A percentile compares a stretch with the other conserved stretches of the same genome.
phyloP scores from a whole-genome alignment of 208 protist genomes.

The Leishmania major region DNA sequence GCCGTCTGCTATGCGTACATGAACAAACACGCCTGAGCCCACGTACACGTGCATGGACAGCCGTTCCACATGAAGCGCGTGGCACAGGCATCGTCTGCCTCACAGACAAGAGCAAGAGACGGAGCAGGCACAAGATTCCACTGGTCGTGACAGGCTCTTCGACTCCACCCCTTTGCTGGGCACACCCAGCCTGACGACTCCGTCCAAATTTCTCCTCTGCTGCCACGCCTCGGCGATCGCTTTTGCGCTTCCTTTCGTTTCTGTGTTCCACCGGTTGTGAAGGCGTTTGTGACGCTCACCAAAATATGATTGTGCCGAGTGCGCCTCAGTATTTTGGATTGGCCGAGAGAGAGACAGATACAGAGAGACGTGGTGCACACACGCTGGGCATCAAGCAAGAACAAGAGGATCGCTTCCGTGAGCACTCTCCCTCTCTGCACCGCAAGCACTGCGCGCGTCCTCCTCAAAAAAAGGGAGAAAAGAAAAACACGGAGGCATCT shows the following conservation, averaged over 20 bases:
- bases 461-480: not conserved
- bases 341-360: not conserved
- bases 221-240: not conserved
- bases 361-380: not conserved
- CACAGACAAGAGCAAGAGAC: not conserved
- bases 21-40: not conserved
- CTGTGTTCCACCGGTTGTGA: not conserved
- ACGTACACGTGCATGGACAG: not conserved
- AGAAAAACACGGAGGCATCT: not conserved
- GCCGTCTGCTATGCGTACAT: not conserved
- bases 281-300: not conserved
- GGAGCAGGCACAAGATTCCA: not conserved
- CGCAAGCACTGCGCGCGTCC: not conserved
- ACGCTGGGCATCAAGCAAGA: not conserved
- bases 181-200: not conserved
- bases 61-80: not conserved
- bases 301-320: not conserved
- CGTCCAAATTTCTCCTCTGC: not conserved
- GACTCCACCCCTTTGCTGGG: not conserved
- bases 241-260: not conserved
- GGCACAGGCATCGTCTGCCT: not conserved
- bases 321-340: not conserved
- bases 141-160: not conserved
- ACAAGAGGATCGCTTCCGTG: not conserved
- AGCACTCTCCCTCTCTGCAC: not conserved